phyloP scores from a whole-genome alignment of 345 rosid species.

The Diplotaxis tenuifolia region DNA sequence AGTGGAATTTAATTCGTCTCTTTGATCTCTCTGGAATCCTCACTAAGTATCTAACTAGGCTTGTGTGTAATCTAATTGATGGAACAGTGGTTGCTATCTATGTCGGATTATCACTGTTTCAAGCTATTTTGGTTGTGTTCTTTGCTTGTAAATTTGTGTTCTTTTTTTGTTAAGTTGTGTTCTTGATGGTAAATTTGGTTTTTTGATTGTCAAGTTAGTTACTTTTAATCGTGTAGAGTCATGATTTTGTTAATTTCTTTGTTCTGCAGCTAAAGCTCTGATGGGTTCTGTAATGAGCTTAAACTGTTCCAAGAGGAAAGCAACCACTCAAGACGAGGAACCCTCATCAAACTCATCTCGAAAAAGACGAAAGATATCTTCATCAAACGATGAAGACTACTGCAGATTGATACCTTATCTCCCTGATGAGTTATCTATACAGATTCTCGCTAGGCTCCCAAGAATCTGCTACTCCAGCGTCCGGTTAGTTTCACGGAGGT shows the following conservation, averaged over 20 bases:
- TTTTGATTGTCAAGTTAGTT: neutral
- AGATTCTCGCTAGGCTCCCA: slow-evolving; percentile 82
- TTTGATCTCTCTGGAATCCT: neutral
- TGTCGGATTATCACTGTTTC: slow-evolving; percentile 12
- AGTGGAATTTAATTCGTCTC: neutral
- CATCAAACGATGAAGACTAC: slow-evolving; percentile 38
- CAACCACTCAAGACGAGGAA: slow-evolving; percentile 15
- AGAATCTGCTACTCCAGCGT: slow-evolving; percentile 58
- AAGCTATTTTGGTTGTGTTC: neutral
- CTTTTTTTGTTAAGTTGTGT: too few relatives aligned
- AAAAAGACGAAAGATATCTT: slow-evolving; percentile 37
- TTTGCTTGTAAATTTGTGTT: too few relatives aligned
- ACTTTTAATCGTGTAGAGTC: neutral
- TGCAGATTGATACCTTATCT: slow-evolving; percentile 71
- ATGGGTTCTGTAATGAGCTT: slow-evolving; percentile 49
- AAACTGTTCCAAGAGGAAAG: slow-evolving; percentile 39
- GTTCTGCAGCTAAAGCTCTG: slow-evolving; percentile 19
- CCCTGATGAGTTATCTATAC: slow-evolving; percentile 83
- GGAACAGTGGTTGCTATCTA: neutral
- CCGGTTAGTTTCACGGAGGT: slow-evolving; percentile 59
- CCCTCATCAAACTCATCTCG: slow-evolving; percentile 24
- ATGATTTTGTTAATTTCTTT: neutral
- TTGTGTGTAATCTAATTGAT: neutral
- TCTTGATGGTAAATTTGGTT: neutral
- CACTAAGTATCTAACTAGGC: neutral